phyloP scores from a whole-genome alignment of 768 basidiomycete species.

The Scleroderma bovista region DNA sequence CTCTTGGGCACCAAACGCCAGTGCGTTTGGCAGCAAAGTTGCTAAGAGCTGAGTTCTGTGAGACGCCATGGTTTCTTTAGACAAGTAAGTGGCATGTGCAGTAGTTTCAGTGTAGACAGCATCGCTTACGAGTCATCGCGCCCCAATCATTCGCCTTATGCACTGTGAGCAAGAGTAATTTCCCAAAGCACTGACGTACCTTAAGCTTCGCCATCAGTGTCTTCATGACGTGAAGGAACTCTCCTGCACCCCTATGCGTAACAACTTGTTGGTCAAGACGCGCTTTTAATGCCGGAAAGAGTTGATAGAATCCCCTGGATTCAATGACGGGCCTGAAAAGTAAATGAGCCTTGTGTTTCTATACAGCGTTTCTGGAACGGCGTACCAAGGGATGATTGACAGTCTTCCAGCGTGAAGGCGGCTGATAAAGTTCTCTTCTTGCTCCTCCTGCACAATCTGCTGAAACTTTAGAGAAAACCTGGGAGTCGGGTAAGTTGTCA shows the following conservation, averaged over 20 bases:
- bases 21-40: constrained; percentile 39
- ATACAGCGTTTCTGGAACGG: neutral
- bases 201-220: constrained; percentile 65
- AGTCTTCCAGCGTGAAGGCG: constrained; percentile 51
- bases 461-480: constrained; percentile 56
- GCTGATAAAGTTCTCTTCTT: constrained; percentile 57
- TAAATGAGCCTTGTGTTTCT: neutral
- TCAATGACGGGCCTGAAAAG: constrained; percentile 48
- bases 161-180: neutral
- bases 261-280: constrained; percentile 42
- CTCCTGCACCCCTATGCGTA: constrained; percentile 46
- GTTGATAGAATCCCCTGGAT: constrained; percentile 51
- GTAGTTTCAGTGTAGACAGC: neutral
- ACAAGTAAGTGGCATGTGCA: neutral
- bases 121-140: constrained; percentile 49
- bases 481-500: neutral
- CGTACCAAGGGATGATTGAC: constrained; percentile 53
- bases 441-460: constrained; percentile 58
- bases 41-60: constrained; percentile 43
- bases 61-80: constrained; percentile 41
- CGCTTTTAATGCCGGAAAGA: constrained; percentile 45
- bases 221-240: constrained; percentile 54
- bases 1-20: constrained; percentile 44
- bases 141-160: constrained; percentile 60
- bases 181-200: constrained; percentile 24